phyloP scores from a whole-genome alignment of 768 basidiomycete genomes.

The Leccinum truebloodii region DNA sequence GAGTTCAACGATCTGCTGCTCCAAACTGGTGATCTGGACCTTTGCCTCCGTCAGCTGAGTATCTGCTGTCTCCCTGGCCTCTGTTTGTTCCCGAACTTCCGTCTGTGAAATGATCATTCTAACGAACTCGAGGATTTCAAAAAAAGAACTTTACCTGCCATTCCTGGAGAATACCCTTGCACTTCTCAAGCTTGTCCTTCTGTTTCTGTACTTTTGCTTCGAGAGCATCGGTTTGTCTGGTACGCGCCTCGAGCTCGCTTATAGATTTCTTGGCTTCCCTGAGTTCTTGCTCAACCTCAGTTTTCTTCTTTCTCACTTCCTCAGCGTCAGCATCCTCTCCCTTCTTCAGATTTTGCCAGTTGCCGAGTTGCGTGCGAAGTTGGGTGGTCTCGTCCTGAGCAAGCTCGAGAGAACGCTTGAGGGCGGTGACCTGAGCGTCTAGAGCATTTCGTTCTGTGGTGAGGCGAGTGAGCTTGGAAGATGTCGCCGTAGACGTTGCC shows the following conservation, averaged over 20 bases:
- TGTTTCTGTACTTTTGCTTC: constrained; percentile 45
- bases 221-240: constrained; percentile 29
- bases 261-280: constrained; percentile 44
- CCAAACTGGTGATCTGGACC: constrained; percentile 23
- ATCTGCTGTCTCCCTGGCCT: constrained; percentile 37
- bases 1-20: constrained; percentile 47
- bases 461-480: constrained; percentile 57
- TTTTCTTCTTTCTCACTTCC: constrained; percentile 50
- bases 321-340: constrained; percentile 63
- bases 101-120: constrained; percentile 32
- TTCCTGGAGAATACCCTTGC: constrained; percentile 41
- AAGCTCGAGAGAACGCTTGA: constrained; percentile 59
- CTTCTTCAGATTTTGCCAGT: constrained; percentile 68
- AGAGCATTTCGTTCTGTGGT: constrained; percentile 60
- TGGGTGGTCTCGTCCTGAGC: constrained; percentile 55
- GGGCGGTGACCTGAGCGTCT: constrained; percentile 50
- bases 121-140: background rate
- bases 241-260: constrained; percentile 30
- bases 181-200: constrained; percentile 41
- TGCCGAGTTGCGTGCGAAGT: constrained; percentile 62
- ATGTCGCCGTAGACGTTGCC: constrained; percentile 44
- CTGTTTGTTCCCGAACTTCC: constrained; percentile 38
- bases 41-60: constrained; percentile 37
- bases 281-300: constrained; percentile 57
- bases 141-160: constrained; percentile 45